phyloP scores from a whole-genome alignment of 2,329 filamentous ascomycete species.

The Fusarium avenaceum region DNA sequence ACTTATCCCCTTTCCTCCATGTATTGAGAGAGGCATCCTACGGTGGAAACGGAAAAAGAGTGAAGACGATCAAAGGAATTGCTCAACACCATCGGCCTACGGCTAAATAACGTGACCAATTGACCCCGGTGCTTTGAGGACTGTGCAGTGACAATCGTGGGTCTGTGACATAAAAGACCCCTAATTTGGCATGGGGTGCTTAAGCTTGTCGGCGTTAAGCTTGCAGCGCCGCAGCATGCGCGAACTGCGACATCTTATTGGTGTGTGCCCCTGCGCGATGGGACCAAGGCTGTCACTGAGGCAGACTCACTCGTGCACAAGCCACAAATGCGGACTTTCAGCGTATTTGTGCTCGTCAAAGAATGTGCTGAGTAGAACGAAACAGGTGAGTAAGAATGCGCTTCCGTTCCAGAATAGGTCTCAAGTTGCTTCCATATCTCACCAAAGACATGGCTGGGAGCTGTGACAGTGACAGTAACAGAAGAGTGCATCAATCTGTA shows the following conservation, averaged over 20 bases:
- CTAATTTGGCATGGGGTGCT: conserved; percentile 27
- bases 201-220: conserved; percentile 38
- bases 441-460: background rate
- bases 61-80: background rate
- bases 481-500: too few relatives aligned
- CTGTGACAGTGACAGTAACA: background rate
- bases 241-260: background rate
- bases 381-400: background rate
- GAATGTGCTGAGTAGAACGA: background rate
- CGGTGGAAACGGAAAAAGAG: background rate
- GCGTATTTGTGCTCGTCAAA: background rate
- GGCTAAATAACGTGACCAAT: background rate
- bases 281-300: conserved; percentile 33
- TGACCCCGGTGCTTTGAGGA: background rate
- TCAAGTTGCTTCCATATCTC: background rate
- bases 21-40: background rate
- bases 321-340: too few relatives aligned
- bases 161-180: conserved; percentile 28
- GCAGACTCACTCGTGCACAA: conserved; percentile 20
- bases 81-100: too few relatives aligned
- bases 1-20: background rate
- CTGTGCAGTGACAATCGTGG: background rate
- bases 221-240: conserved; percentile 21
- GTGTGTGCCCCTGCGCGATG: background rate
- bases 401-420: background rate